Evolutionary conservation across 495 filamentous ascomycete genomes (phyloP).

Genomic region (Glarea lozoyensis): DNA sequence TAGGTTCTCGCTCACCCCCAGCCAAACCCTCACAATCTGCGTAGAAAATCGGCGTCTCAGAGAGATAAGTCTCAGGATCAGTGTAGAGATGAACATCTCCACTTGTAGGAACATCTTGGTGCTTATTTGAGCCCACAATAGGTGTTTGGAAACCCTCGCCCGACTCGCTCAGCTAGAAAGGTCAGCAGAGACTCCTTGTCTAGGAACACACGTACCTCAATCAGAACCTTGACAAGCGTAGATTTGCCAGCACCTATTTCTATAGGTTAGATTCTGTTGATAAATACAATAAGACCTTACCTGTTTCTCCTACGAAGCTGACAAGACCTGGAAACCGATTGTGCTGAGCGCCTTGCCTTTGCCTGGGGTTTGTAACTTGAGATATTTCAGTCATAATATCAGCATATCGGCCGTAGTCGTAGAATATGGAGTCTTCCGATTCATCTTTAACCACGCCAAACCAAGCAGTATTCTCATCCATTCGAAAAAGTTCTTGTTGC

Average conservation of each 20-base stretch:
- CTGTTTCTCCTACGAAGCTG: slow-evolving; percentile 42
- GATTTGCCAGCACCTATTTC: slow-evolving; percentile 45
- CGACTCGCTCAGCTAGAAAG: slow-evolving; percentile 5
- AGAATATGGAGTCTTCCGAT: slow-evolving; percentile 24
- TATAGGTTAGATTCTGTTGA: background rate
- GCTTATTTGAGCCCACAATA: slow-evolving; percentile 28
- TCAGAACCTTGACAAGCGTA: slow-evolving; percentile 45
- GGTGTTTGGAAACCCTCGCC: slow-evolving; percentile 21
- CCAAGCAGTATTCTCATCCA: slow-evolving; percentile 39
- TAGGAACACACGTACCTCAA: slow-evolving; percentile 28
- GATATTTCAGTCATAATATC: slow-evolving; percentile 33
- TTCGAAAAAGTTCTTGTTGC: slow-evolving; percentile 1
- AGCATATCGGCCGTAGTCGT: slow-evolving; percentile 31
- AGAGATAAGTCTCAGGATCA: slow-evolving; percentile 41
- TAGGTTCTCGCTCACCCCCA: slow-evolving; percentile 38
- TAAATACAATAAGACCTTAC: slow-evolving; percentile 14
- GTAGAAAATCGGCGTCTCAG: slow-evolving; percentile 38
- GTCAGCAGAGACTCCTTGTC: no score
- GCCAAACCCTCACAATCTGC: slow-evolving; percentile 51
- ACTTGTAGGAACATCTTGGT: slow-evolving; percentile 45
- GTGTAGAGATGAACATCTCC: slow-evolving; percentile 57
- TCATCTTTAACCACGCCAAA: slow-evolving; percentile 33
- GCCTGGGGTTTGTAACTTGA: no score
- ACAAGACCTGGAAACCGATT: slow-evolving; percentile 35
- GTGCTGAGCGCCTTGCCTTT: slow-evolving; percentile 17